Evolutionary conservation across 169 alveolate species (phyloP).

Genomic region (Neospora caninum): DNA sequence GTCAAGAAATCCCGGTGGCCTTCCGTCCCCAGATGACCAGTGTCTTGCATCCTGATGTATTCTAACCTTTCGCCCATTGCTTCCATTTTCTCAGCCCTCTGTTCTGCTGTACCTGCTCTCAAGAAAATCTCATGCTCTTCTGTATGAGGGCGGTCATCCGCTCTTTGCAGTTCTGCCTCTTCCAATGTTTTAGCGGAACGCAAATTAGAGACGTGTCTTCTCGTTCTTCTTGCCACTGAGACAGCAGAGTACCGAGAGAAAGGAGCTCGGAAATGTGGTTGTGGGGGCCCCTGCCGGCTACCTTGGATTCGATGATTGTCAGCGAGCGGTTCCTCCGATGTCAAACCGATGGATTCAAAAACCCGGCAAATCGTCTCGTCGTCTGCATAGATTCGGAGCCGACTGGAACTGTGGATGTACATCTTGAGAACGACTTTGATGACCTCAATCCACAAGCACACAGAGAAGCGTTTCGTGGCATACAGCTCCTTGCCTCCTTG

Average conservation of each 20-base stretch:
- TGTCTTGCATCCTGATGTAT: no score
- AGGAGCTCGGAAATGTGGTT: background rate
- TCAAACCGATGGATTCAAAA: background rate
- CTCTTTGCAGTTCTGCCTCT: background rate
- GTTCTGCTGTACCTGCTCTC: no score
- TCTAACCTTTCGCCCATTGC: no score
- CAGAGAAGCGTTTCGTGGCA: background rate
- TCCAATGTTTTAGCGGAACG: background rate
- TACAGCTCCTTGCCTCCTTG: background rate
- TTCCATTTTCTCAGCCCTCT: no score
- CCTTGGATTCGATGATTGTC: background rate
- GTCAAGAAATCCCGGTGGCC: no score
- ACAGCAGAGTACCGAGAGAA: background rate
- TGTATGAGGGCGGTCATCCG: background rate
- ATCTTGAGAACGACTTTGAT: background rate
- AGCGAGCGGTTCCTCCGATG: background rate
- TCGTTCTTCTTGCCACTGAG: background rate
- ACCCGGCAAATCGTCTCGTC: constrained; percentile 1
- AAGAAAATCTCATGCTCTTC: no score
- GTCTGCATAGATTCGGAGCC: background rate
- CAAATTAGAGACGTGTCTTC: background rate
- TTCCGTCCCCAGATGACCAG: no score
- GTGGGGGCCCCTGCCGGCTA: background rate
- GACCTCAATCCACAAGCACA: constrained; percentile 16
- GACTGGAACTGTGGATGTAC: background rate